Evolutionary conservation across 2,329 filamentous ascomycete species (phyloP).

Genomic region (Aspergillus uvarum): DNA sequence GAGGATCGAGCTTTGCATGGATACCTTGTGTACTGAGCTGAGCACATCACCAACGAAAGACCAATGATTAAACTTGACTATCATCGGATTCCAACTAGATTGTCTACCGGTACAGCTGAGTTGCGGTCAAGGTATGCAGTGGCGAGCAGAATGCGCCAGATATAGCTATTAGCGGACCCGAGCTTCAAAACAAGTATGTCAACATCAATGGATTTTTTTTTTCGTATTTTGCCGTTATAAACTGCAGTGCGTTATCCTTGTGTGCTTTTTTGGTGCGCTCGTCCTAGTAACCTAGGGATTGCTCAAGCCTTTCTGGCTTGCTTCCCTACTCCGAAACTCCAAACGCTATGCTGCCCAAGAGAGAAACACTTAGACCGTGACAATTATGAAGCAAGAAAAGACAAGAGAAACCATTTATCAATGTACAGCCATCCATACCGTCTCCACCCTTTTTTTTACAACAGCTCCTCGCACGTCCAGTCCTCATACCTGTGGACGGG

Average conservation of each 20-base stretch:
- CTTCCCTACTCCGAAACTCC: constrained; percentile 38
- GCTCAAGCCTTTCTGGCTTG: constrained; percentile 13
- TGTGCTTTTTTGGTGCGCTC: constrained; percentile 9
- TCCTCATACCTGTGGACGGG: constrained; percentile 78
- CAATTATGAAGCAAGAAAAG: constrained; percentile 25
- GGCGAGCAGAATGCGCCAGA: background rate
- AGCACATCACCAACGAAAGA: background rate
- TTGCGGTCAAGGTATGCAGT: background rate
- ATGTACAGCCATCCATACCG: constrained; percentile 17
- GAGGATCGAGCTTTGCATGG: background rate
- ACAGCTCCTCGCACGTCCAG: constrained; percentile 96
- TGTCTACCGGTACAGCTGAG: background rate
- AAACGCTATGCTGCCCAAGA: constrained; percentile 41
- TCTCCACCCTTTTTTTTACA: constrained; percentile 44
- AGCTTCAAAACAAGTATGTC: background rate
- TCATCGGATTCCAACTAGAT: background rate
- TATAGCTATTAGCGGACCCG: background rate
- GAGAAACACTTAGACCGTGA: constrained; percentile 14
- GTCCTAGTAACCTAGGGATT: constrained; percentile 17
- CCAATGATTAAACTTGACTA: no score
- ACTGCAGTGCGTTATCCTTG: constrained; percentile 18
- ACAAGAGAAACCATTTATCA: constrained; percentile 21
- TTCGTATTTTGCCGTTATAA: constrained; percentile 15
- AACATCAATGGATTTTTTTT: constrained; percentile 16
- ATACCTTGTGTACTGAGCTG: background rate